These are phyloP conservation scores for Closterium sp. DNA, from an alignment of 139 green algal species.

Conservation along the genomic window DNA sequence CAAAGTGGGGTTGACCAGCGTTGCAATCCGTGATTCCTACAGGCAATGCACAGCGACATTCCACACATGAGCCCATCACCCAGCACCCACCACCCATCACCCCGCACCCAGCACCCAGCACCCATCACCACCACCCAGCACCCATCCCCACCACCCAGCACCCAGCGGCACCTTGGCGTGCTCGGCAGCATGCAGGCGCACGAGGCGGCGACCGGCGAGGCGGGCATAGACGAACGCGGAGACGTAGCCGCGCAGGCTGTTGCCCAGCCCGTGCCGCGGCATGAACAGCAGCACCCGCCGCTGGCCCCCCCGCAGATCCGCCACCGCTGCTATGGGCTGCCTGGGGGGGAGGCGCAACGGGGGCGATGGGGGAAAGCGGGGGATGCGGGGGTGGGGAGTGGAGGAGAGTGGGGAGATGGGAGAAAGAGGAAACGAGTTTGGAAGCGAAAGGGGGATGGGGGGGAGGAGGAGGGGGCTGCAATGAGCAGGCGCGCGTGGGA, in stretches of 20 bases:
- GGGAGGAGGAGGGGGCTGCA: background rate
- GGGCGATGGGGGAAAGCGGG: background rate
- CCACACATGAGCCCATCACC: no score
- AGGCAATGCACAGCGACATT: no score
- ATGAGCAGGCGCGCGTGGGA: no score
- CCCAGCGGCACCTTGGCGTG: background rate
- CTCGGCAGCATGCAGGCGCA: conserved; percentile 8
- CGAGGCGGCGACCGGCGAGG: background rate
- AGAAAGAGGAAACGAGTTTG: background rate
- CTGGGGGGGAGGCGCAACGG: background rate
- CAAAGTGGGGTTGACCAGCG: no score
- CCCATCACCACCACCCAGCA: no score
- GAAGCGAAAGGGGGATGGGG: no score
- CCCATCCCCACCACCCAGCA: no score
- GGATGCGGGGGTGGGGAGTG: no score
- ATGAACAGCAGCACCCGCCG: conserved; percentile 8
- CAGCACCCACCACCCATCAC: no score
- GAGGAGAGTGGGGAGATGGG: background rate
- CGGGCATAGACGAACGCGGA: conserved; percentile 9
- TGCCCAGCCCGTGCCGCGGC: conserved; percentile 21
- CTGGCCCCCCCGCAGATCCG: background rate
- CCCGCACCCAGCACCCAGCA: no score
- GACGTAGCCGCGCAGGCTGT: conserved; percentile 19
- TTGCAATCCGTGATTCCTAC: no score
- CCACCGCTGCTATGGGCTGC: background rate